Evolutionary conservation across 2,329 filamentous ascomycete species (phyloP), one percentile per base, ranked within the genome.

Genomic region (Monilinia laxa): DNA sequence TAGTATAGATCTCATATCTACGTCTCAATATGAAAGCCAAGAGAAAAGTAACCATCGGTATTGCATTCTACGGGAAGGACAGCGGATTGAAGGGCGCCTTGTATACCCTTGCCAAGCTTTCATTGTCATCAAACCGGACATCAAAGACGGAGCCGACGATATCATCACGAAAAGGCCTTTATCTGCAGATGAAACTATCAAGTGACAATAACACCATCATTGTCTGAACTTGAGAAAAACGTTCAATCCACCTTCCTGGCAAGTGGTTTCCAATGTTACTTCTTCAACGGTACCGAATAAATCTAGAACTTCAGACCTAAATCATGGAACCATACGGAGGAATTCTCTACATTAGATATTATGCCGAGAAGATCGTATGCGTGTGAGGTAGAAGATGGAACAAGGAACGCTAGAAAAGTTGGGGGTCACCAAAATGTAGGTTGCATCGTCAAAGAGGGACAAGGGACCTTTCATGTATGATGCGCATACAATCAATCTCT

Each of bases 71-170:
- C 59, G 47, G 47, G 49, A 62, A 4, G 49, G 23, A 63, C 52
- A 64, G 31, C 62, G 53, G 53, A 58, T 64, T 54, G 60, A 63
- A 35, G 28, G 62, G 38, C 62, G 62, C 53, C 62, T 64, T 58
- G 62, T 64, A 49, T 57, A 45, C 25, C 62, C 16, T 38, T 60
- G 53, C 62, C 62, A 64, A 64, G 62, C 10, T 40, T n/a, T 40
- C 10, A 38, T 51, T 49, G 7, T 35, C 42, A 49, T 64, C 40
- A 38, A 45, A 25, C 20, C 52, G 40, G 40, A 64, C 18, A 38
- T 23, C 52, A 49, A 25, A 35, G 31, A 59, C n/a, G 42, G 42
- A 59, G 58, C 28, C n/a, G 58, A 51, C 45, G 58, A 51, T 51
- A 60, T 60, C 12, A 35, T 51, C 58, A 60, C 58, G 58, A 60